These are phyloP conservation scores for Alternaria sp. DNA, from an alignment of 2,329 filamentous ascomycete species.

Conservation along the genomic window DNA sequence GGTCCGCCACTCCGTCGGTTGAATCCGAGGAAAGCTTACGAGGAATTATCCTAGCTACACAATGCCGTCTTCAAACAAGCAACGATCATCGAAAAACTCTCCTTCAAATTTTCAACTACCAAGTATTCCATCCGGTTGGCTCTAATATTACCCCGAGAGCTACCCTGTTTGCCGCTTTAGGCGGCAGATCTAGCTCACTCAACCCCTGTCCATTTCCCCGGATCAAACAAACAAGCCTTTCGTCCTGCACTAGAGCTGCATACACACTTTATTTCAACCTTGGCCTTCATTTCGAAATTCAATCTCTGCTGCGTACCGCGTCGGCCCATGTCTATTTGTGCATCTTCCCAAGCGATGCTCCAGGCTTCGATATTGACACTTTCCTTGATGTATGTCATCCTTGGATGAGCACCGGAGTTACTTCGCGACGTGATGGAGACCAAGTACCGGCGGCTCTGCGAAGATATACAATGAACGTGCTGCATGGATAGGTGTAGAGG, in stretches of 20 bases:
- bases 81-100: constrained; percentile 30
- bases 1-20: constrained; percentile 44
- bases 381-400: constrained; percentile 26
- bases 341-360: constrained; percentile 13
- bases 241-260: constrained; percentile 31
- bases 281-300: constrained; percentile 32
- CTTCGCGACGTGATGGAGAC: constrained; percentile 15
- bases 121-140: constrained; percentile 9
- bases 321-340: constrained; percentile 13
- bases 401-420: constrained; percentile 13
- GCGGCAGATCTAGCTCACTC: constrained; percentile 19
- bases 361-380: constrained; percentile 21
- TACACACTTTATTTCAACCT: constrained; percentile 42
- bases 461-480: neutral
- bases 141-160: constrained; percentile 2
- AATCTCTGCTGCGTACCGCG: constrained; percentile 15
- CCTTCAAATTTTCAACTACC: constrained; percentile 14
- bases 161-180: constrained; percentile 25
- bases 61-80: constrained; percentile 28
- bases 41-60: constrained; percentile 21
- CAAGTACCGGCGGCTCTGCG: constrained; percentile 29
- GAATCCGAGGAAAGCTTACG: constrained; percentile 19
- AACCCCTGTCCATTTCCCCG: constrained; percentile 19
- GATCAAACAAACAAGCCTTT: constrained; percentile 23
- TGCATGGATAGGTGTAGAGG: neutral